Percentiles rank a stretch among this genome's conserved stretches.
These are phyloP conservation scores for Porphyrellus sp. DNA, from an alignment of 1,284 basidiomycete species.

Conservation along the genomic window DNA sequence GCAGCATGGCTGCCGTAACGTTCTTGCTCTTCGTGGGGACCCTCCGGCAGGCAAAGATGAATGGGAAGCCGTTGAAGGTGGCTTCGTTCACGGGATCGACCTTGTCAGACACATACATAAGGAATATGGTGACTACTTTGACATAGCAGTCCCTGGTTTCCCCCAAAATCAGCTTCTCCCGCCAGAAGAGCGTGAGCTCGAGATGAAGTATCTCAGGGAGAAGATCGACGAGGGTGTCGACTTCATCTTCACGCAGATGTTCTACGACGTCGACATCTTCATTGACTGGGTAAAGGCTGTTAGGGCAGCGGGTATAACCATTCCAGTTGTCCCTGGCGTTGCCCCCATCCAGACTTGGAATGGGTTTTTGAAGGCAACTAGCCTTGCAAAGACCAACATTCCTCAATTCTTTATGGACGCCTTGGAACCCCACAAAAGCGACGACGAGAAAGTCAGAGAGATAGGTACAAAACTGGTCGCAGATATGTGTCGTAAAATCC, in stretches of 20 bases:
- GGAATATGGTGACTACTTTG: slow-evolving; percentile 86
- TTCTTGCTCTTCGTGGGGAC: slow-evolving; percentile 93
- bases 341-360: slow-evolving; percentile 99
- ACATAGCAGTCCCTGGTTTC: slow-evolving; percentile 90
- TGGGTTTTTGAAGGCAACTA: slow-evolving; percentile 91
- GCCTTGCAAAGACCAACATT: slow-evolving; percentile 81
- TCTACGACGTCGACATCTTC: slow-evolving; percentile 88
- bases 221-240: slow-evolving; percentile 85
- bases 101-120: slow-evolving; percentile 84
- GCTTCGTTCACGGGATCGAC: slow-evolving; percentile 88
- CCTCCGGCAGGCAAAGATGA: slow-evolving; percentile 85
- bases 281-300: slow-evolving; percentile 82
- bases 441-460: slow-evolving; percentile 88
- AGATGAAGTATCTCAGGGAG: slow-evolving; percentile 84
- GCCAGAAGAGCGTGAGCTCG: slow-evolving; percentile 72
- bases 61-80: slow-evolving; percentile 88
- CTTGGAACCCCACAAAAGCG: slow-evolving; percentile 86
- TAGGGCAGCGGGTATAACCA: slow-evolving; percentile 82
- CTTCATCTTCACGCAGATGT: slow-evolving; percentile 96
- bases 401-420: slow-evolving; percentile 79
- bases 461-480: slow-evolving; percentile 86
- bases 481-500: slow-evolving; percentile 82
- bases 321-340: slow-evolving; percentile 94
- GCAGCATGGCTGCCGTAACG: slow-evolving; percentile 87
- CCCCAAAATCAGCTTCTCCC: slow-evolving; percentile 72